Base-by-base conservation (phyloP, 768 basidiomycete genomes). In the Boletus rufocinnamomeus region DNA sequence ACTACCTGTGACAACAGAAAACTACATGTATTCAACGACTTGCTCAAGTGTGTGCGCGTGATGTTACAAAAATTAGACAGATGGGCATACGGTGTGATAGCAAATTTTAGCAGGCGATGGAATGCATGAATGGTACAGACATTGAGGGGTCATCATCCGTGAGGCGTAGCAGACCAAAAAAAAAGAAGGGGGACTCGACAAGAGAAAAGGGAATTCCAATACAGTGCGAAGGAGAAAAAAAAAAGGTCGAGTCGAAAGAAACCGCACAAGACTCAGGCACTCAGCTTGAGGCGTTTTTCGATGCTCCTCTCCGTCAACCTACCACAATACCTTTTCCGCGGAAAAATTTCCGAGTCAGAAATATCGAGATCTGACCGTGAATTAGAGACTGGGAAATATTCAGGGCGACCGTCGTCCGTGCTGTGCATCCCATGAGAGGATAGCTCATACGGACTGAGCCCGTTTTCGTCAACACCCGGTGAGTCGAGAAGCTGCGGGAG, bases 331-430 rank as follows among this genome's bases (percentile, higher is more conserved):
- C 58, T 69, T 48, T 70, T 74, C 54, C 63, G 63, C 19, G 66
- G 50, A 53, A 61, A 62, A 50, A 6, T 34, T 57, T 71, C 70
- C 50, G 63, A 50, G 58, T 72, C 70, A 21, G 70, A 71, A 54
- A 49, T 54, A 11, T 75, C 72, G 23, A 64, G 65, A 59, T 74
- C 74, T 62, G 74, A 73, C 62, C 72, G 70, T 56, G 72, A 73
- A 59, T 73, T 60, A n/a, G 72, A 73, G 30, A 73, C 72, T 5
- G 70, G 72, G 4, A 73, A 73, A 69, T 73, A 73, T 62, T 73
- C 72, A 14, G 70, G 59, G 44, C 68, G 66, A 27, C 63, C 64
- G 48, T 72, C 66, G 1, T 73, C 66, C 28, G 59, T 40, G 50
- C 43, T 10, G 28, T 55, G 63, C 17, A 67, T 49, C 34, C 64